Base-by-base conservation (phyloP, 169 alveolate genomes). In the Plasmodium cynomolgi region DNA sequence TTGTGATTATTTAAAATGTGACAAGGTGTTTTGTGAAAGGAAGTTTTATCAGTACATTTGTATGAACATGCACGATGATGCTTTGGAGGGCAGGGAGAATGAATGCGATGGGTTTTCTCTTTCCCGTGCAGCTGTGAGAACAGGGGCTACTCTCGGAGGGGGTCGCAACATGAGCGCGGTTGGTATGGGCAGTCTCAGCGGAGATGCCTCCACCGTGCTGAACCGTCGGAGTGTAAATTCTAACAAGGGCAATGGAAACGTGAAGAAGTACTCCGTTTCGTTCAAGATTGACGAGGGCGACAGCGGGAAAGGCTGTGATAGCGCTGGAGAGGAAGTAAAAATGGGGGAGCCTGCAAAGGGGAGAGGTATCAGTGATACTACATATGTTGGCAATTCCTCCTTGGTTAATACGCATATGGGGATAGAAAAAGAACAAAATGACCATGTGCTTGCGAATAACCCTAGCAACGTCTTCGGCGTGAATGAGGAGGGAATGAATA, bases 11-110 rank as follows among this genome's bases (percentile, higher is more conserved):
- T 80, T 88, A 74, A 88, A 80, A 62, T 80, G 58, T 20, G 94
- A 88, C 54, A 88, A 80, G 72, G 71, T 58, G 33, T 88, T 34
- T 80, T 80, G 94, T 33, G 91, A 88, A 44, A 23, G 17, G 6
- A 56, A 88, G 13, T 79, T 88, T 88, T 88, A 88, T 88, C 50
- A 88, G 54, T 88, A 88, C 8, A 20, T 88, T 80, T 88, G 90
- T 68, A 29, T 88, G 75, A 62, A 88, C 26, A 68, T 88, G 17
- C 7, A 84, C 33, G 83, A 71, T 20, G 83, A 84, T 23, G 72
- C 26, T 39, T 11, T 72, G 33, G 75, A 8, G 39, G n/a, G 56
- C 29, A 39, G 47, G 4, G 62, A 56, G n/a, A 11, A 15, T 80
- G 73, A 20, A 50, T 7, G 17, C 2, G 33, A 23, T 26, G 77